Base-by-base conservation (phyloP, 306 rosid species). In the Urtica urens region DNA sequence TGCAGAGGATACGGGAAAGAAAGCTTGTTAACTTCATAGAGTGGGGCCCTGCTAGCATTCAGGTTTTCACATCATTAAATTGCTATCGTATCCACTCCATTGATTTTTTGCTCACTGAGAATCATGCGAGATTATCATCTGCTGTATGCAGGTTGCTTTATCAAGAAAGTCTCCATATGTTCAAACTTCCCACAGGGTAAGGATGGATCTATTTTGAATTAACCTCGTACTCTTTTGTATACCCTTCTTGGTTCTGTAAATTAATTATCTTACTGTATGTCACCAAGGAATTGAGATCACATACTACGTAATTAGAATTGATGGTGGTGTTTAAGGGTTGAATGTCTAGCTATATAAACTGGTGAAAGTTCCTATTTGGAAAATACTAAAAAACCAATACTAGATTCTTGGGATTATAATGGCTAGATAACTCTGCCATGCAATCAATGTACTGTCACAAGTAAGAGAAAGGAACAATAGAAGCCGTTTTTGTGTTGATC, bases 1-100 rank as follows among this genome's bases (percentile, higher is more conserved):
- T 90, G 85, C 99, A 90, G 72, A 81, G 97, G 75, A 90, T 90
- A 60, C 93, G 97, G 39, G 97, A 90, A 79, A 79, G 99, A 65
- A 90, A 90, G 77, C 87, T 85, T 20, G 95, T 90, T 50, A 90
- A 90, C 79, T 90, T 90, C 63, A 85, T 90, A 57, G 95, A 90
- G 62, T 90, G 99, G 99, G 99, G 99, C 41, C 99, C 99, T 51
- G 99, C 99, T 30, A 90, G 99, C 63, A 90, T 90, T 60, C 99
- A 90, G 92, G 99, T 90, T 21, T 53, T 50, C 44, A 48, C 25
- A 49, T 30, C 52, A 55, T 43, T 42, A 55, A 59, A 18, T 59
- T 35, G 23, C 19, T 64, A 54, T 53, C 40, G 26, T 40, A 26
- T 23, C 51, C 38, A 58, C 39, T 38, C 40, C 40, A 53, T 59